These are phyloP conservation scores for Pseudogymnoascus sp. DNA, from an alignment of 2,329 filamentous ascomycete species.

Conservation along the genomic window DNA sequence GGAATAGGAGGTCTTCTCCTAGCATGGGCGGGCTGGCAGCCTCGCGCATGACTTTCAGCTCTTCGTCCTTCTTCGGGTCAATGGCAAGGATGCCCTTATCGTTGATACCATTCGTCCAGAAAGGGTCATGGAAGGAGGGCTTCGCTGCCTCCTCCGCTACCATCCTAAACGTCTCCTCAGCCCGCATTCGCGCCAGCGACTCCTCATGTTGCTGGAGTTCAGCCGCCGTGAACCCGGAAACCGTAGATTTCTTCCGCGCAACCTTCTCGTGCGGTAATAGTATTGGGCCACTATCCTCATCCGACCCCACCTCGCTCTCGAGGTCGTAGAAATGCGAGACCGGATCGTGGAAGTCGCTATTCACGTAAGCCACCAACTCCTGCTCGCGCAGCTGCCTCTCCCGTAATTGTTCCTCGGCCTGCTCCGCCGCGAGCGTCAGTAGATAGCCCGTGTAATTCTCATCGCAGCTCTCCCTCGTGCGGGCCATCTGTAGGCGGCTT, in stretches of 20 bases:
- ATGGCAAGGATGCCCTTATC: slow-evolving; percentile 17
- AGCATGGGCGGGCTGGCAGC: slow-evolving; percentile 74
- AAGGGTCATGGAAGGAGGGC: slow-evolving; percentile 26
- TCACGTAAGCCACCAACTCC: slow-evolving; percentile 70
- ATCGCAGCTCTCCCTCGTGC: slow-evolving; percentile 61
- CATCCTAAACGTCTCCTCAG: slow-evolving; percentile 26
- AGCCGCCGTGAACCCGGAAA: neutral
- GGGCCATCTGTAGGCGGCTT: slow-evolving; percentile 32
- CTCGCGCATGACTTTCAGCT: slow-evolving; percentile 46
- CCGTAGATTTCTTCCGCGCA: neutral
- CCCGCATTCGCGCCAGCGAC: slow-evolving; percentile 23
- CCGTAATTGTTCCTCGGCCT: slow-evolving; percentile 70
- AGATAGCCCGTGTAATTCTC: slow-evolving; percentile 69
- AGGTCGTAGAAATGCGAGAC: slow-evolving; percentile 30
- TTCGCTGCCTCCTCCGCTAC: slow-evolving; percentile 26
- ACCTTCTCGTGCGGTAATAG: slow-evolving; percentile 16
- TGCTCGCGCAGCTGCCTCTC: slow-evolving; percentile 59
- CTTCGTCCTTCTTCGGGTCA: slow-evolving; percentile 21
- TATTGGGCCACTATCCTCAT: slow-evolving; percentile 20
- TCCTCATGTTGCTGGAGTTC: slow-evolving; percentile 30
- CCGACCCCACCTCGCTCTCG: slow-evolving; percentile 25
- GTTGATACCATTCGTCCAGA: slow-evolving; percentile 29
- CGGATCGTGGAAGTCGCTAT: slow-evolving; percentile 40
- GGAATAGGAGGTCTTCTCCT: slow-evolving; percentile 70
- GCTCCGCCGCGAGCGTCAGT: slow-evolving; percentile 68